Evolutionary conservation across 73 alveolate species (phyloP).

Genomic region (Paramecium biaurelia): DNA sequence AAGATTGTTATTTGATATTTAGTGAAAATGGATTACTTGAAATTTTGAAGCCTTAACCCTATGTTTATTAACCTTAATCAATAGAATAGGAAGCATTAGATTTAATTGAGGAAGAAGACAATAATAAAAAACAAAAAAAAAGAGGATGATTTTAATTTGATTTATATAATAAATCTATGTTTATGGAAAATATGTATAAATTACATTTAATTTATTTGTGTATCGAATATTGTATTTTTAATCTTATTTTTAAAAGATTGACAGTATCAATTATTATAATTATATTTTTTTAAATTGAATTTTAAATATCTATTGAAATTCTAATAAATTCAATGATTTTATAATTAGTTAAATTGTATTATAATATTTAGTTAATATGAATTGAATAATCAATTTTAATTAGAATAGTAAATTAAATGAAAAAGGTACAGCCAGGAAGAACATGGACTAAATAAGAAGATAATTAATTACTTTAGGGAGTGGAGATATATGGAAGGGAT

Average conservation of each 20-base stretch:
- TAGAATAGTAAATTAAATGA: background rate
- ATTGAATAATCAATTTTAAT: background rate
- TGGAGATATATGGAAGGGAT: background rate
- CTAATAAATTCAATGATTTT: background rate
- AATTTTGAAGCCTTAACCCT: background rate
- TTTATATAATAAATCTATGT: background rate
- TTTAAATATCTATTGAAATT: background rate
- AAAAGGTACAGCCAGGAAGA: background rate
- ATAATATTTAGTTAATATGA: background rate
- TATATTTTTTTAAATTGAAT: no score
- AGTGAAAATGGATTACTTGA: conserved; percentile 36
- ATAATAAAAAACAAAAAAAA: background rate
- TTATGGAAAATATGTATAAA: background rate
- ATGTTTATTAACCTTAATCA: background rate
- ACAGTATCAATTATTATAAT: no score
- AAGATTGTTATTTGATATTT: background rate
- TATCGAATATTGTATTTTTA: no score
- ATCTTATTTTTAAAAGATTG: background rate
- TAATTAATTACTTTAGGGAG: background rate
- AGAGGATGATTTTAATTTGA: background rate
- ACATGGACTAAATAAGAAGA: conserved; percentile 14
- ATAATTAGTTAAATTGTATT: background rate
- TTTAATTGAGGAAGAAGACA: background rate
- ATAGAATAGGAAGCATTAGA: background rate
- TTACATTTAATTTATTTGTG: background rate